Percentiles rank a stretch among this genome's conserved stretches.
Conservation (phyloP, 108 stramenopile species). For the Cyclotella cryptica region DNA sequence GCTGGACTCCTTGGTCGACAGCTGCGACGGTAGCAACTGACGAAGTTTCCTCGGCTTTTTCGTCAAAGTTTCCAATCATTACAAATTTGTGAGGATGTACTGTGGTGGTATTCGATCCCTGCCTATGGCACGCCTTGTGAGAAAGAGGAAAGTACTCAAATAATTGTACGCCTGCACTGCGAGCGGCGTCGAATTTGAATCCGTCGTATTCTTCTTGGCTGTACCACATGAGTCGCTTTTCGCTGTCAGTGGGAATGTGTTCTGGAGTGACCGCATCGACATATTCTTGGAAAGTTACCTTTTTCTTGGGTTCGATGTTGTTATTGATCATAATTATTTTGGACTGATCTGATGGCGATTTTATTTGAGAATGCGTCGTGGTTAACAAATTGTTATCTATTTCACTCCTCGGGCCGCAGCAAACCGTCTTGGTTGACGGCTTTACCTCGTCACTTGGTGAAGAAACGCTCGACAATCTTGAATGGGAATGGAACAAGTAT, state of each 20-base stretch:
- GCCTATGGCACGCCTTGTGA: background rate
- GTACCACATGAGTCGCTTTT: constrained; percentile 32
- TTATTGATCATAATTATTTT: too few relatives aligned
- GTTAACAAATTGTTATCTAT: background rate
- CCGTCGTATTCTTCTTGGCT: constrained; percentile 13
- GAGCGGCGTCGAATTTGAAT: constrained; percentile 29
- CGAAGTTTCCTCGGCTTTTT: background rate
- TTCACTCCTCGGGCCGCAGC: background rate
- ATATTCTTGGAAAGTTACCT: background rate
- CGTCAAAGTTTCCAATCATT: constrained; percentile 26
- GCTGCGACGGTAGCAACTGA: background rate
- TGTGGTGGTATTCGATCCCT: background rate
- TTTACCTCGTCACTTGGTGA: background rate
- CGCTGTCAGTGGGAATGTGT: background rate
- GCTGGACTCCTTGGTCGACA: background rate
- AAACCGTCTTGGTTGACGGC: background rate
- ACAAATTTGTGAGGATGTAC: background rate
- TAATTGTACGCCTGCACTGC: constrained; percentile 18
- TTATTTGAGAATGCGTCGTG: background rate
- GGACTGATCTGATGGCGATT: background rate
- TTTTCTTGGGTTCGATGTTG: background rate
- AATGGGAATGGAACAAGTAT: background rate
- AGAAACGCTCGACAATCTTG: background rate
- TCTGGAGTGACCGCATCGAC: background rate
- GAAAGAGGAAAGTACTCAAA: constrained; percentile 2